Conservation (phyloP, 306 rosid genomes). For the Myrica gale region DNA sequence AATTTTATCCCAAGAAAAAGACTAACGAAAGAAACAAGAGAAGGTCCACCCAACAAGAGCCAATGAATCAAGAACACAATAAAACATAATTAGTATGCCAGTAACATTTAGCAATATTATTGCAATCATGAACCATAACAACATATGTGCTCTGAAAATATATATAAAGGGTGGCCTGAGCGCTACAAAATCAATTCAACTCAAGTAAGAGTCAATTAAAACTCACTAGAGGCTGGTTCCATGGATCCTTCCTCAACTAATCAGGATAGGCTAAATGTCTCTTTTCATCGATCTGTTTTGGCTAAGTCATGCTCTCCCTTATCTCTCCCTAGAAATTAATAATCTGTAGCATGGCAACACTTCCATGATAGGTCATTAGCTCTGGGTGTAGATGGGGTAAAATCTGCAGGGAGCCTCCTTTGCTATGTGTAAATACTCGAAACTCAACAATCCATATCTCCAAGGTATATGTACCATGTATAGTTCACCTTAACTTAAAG, state of each 20-base stretch:
- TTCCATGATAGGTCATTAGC: too few relatives aligned
- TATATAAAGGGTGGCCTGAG: neutral
- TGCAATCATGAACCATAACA: too few relatives aligned
- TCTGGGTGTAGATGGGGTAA: too few relatives aligned
- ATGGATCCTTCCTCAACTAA: slow-evolving; percentile 2
- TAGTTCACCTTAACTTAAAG: neutral
- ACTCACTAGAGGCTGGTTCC: neutral
- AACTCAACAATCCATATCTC: neutral
- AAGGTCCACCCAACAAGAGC: neutral
- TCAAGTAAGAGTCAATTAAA: neutral
- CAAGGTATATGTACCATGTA: neutral
- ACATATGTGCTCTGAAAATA: too few relatives aligned
- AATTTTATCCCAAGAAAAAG: neutral
- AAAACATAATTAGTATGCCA: neutral
- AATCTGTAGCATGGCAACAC: too few relatives aligned
- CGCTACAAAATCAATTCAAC: neutral
- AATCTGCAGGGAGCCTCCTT: neutral
- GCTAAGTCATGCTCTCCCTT: neutral
- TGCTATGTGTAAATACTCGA: neutral
- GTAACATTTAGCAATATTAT: neutral
- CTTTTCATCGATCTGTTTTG: neutral
- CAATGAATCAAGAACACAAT: neutral
- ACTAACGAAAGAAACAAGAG: neutral
- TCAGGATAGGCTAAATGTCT: neutral
- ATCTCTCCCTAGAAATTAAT: neutral